Base-by-base conservation (phyloP, 306 rosid genomes). In the Hippophae gyantsensis region DNA sequence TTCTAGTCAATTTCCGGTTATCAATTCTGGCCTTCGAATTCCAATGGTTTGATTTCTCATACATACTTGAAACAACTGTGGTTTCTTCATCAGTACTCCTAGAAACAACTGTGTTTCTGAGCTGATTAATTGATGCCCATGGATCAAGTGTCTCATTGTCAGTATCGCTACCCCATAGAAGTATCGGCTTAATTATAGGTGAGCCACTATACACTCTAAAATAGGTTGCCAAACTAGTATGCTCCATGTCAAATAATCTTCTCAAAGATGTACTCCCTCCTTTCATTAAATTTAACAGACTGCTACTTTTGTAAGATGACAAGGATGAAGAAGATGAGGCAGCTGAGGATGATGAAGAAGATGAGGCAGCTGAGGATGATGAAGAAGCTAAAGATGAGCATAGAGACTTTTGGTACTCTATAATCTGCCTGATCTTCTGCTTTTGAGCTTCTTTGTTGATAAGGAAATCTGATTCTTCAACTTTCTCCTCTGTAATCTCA, bases 201-300 rank as follows among this genome's bases (percentile, higher is more conserved):
- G 94, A 87, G 7, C 89, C 95, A 57, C 90, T 79, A 56, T 79
- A 87, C 65, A 13, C 58, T 26, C 76, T 74, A 58, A 85, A 81
- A 68, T 79, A 77, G 52, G 69, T 68, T 0, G 76, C 83, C 62
- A 85, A 83, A 82, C 84, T 83, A 14, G 89, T 83, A 61, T 87
- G 96, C 77, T 87, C 86, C 96, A 87, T 81, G 7, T 83, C 96
- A 71, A 85, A 90, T 56, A 87, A 76, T 74, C 96, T 90, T 70
- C 89, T 76, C 64, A 90, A 75, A 43, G 80, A 82, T 6, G 92
- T 78, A 77, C 74, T 81, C 68, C 98, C 92, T 46, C 57, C 76
- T 79, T 71, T 83, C 95, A 90, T 90, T 80, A 90, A 66, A 9
- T 73, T 70, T 14, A 87, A 71, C 80, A 90, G 76, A 51, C 74